A percentile compares a stretch with the other conserved stretches of the same genome.
Conservation (phyloP, 2,329 filamentous ascomycete genomes). For the Tolypocladium ovalisporum region DNA sequence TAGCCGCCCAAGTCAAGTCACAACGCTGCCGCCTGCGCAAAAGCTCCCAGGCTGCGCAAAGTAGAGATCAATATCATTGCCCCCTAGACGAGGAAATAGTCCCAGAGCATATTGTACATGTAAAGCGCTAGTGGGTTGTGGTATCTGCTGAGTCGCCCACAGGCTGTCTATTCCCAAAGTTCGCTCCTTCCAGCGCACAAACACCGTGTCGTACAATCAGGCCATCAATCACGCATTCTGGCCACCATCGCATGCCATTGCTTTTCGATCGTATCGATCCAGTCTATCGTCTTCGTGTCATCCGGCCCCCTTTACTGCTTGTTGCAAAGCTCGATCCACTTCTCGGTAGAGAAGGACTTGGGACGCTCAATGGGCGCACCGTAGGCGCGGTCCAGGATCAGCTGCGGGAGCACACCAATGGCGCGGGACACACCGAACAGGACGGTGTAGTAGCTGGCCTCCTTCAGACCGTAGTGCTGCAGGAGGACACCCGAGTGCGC, state of each 20-base stretch:
- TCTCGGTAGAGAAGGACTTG: conserved; percentile 97
- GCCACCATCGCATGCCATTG: not conserved
- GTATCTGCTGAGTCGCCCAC: conserved; percentile 8
- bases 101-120: conserved; percentile 13
- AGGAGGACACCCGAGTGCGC: conserved; percentile 98
- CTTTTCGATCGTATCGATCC: not conserved
- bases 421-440: conserved; percentile 98
- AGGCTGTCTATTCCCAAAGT: conserved; percentile 8
- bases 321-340: conserved; percentile 88
- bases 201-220: not conserved
- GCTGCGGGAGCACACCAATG: conserved; percentile 95
- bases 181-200: not conserved
- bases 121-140: conserved; percentile 9
- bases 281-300: not conserved
- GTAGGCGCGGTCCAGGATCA: conserved; percentile 98
- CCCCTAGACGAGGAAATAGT: conserved; percentile 7
- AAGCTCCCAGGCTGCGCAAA: not conserved
- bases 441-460: conserved; percentile 99
- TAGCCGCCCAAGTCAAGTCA: not conserved
- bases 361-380: conserved; percentile 96
- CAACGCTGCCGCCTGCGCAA: not conserved
- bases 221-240: not conserved
- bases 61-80: conserved; percentile 6
- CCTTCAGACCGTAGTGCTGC: conserved; percentile 97
- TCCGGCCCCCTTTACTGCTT: conserved; percentile 56